These are phyloP conservation scores for Camptophora hylomeconis DNA, from an alignment of 2,329 filamentous ascomycete species.

Conservation along the genomic window DNA sequence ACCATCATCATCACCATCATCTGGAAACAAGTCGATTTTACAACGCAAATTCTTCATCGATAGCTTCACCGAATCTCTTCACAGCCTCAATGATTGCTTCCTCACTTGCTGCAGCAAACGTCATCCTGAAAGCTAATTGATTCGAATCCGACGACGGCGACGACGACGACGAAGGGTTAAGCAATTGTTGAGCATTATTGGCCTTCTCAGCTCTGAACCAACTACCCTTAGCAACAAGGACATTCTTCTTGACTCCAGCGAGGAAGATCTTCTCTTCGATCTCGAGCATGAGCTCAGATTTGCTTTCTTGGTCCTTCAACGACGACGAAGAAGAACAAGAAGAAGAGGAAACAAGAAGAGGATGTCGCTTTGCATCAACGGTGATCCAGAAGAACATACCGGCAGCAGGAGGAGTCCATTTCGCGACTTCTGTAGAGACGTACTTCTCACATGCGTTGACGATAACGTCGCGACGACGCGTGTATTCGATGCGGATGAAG, in stretches of 20 bases:
- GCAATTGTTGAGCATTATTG: constrained; percentile 13
- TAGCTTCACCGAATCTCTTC: constrained; percentile 59
- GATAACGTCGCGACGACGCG: constrained; percentile 61
- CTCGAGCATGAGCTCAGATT: constrained; percentile 25
- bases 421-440: constrained; percentile 60
- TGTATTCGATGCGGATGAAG: constrained; percentile 68
- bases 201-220: constrained; percentile 77
- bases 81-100: constrained; percentile 62
- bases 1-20: too few relatives aligned
- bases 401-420: constrained; percentile 66
- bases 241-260: constrained; percentile 59
- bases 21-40: too few relatives aligned
- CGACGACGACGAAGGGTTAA: constrained; percentile 17
- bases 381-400: constrained; percentile 71
- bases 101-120: constrained; percentile 67
- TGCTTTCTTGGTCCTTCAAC: constrained; percentile 11
- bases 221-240: constrained; percentile 69
- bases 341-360: too few relatives aligned
- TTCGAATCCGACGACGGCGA: constrained; percentile 5
- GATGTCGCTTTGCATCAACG: constrained; percentile 34
- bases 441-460: constrained; percentile 67
- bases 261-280: constrained; percentile 84
- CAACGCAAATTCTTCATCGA: constrained; percentile 35
- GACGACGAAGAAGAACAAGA: constrained; percentile 8
- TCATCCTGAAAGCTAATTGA: constrained; percentile 74